Conservation (phyloP, 2,329 filamentous ascomycete species). For the Aspergillus fructus region DNA sequence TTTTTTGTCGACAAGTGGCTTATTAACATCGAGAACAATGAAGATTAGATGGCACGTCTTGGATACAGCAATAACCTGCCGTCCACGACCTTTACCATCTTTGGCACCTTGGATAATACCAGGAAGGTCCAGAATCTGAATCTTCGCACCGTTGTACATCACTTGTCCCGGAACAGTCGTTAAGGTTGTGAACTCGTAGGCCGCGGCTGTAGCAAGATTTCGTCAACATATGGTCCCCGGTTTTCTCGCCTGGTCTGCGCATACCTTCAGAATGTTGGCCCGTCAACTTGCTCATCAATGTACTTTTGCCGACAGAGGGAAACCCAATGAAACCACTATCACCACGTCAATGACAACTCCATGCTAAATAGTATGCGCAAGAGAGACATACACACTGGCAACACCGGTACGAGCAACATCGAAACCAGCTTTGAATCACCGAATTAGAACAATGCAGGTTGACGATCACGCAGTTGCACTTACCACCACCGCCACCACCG, state of each 20-base stretch:
- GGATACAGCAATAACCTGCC: slow-evolving; percentile 97
- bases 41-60: slow-evolving; percentile 99
- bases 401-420: slow-evolving; percentile 98
- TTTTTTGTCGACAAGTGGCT: slow-evolving; percentile 93
- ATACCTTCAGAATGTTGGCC: slow-evolving; percentile 87
- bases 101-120: slow-evolving; percentile 99
- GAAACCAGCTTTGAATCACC: slow-evolving; percentile 65
- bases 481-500: slow-evolving; percentile 69
- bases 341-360: slow-evolving; percentile 14
- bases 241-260: slow-evolving; percentile 84
- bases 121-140: slow-evolving; percentile 97
- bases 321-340: slow-evolving; percentile 86
- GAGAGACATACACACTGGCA: slow-evolving; percentile 68
- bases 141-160: slow-evolving; percentile 91
- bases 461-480: background rate
- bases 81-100: slow-evolving; percentile 94
- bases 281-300: slow-evolving; percentile 89
- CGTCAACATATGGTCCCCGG: slow-evolving; percentile 62
- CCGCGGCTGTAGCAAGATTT: slow-evolving; percentile 60
- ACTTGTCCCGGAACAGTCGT: slow-evolving; percentile 97
- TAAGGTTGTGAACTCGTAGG: slow-evolving; percentile 97
- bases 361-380: background rate
- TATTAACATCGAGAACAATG: slow-evolving; percentile 97
- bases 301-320: slow-evolving; percentile 97
- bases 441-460: slow-evolving; percentile 4